Evolutionary conservation across 2,329 filamentous ascomycete species (phyloP).

Genomic region (Cladosporium sp.): DNA sequence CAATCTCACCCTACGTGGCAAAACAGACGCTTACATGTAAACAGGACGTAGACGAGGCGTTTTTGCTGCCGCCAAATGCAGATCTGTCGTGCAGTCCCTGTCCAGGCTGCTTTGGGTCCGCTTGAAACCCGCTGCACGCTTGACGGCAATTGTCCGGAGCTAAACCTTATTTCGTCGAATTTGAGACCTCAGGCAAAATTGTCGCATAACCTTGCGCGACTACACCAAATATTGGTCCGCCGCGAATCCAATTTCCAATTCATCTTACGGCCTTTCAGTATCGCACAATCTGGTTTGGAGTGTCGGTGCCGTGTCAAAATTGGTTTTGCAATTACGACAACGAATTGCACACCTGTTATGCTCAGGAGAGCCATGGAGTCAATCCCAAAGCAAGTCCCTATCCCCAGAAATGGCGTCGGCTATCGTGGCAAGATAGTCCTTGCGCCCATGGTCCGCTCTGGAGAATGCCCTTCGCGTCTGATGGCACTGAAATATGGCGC

Average conservation of each 20-base stretch:
- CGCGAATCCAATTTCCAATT: background rate
- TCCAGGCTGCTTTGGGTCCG: no score
- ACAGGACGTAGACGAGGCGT: no score
- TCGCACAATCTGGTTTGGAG: background rate
- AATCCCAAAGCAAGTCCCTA: slow-evolving; percentile 62
- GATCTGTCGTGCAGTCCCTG: no score
- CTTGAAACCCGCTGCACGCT: no score
- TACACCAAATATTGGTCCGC: background rate
- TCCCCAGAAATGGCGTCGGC: slow-evolving; percentile 83
- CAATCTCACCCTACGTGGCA: no score
- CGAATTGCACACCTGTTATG: background rate
- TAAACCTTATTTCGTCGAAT: no score
- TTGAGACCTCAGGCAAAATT: no score
- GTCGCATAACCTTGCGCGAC: no score
- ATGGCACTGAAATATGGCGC: slow-evolving; percentile 91
- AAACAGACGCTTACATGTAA: no score
- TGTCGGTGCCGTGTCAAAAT: background rate
- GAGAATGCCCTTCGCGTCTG: slow-evolving; percentile 85
- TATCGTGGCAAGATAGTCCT: slow-evolving; percentile 92
- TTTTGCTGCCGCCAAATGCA: no score
- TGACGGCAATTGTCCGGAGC: no score
- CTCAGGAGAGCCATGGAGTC: slow-evolving; percentile 29
- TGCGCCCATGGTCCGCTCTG: slow-evolving; percentile 86
- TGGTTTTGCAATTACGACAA: background rate
- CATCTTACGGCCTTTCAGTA: background rate